Evolutionary conservation across 2,329 filamentous ascomycete species (phyloP).

Genomic region (Macrophomina tecta): DNA sequence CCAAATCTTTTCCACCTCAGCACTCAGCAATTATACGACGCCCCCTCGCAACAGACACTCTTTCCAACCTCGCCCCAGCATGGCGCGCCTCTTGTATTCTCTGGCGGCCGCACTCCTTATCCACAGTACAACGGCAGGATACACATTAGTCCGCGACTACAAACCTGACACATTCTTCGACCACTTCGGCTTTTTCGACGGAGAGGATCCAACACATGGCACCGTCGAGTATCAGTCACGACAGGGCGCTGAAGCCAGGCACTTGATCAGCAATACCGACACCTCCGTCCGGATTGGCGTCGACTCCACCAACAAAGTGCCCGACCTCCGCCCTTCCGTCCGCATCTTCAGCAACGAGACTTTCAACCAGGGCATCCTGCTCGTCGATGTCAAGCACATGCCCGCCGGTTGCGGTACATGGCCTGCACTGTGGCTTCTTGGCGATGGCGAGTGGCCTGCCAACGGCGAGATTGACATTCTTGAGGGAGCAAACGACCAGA

Average conservation of each 20-base stretch:
- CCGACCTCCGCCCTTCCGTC: slow-evolving; percentile 35
- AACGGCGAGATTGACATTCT: slow-evolving; percentile 46
- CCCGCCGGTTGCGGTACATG: slow-evolving; percentile 39
- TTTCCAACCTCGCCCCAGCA: not conserved
- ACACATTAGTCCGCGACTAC: slow-evolving; percentile 49
- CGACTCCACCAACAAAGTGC: slow-evolving; percentile 42
- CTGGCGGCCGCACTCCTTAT: slow-evolving; percentile 13
- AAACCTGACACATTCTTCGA: slow-evolving; percentile 51
- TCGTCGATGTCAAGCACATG: slow-evolving; percentile 46
- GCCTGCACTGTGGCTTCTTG: slow-evolving; percentile 44
- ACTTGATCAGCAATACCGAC: slow-evolving; percentile 36
- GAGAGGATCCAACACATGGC: slow-evolving; percentile 52
- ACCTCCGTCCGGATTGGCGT: slow-evolving; percentile 47
- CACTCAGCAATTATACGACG: not conserved
- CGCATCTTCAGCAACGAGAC: slow-evolving; percentile 40
- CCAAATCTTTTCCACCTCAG: slow-evolving; percentile 10
- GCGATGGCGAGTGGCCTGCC: slow-evolving; percentile 37
- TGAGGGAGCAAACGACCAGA: slow-evolving; percentile 43
- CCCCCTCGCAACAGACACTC: not conserved
- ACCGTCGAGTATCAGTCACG: slow-evolving; percentile 47
- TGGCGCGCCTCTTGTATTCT: slow-evolving; percentile 5
- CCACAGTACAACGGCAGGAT: slow-evolving; percentile 28
- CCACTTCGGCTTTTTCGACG: slow-evolving; percentile 49
- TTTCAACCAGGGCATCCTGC: slow-evolving; percentile 40
- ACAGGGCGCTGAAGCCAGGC: not conserved